Base-by-base conservation (phyloP, 441 rosid species). In the Capsella rubella region DNA sequence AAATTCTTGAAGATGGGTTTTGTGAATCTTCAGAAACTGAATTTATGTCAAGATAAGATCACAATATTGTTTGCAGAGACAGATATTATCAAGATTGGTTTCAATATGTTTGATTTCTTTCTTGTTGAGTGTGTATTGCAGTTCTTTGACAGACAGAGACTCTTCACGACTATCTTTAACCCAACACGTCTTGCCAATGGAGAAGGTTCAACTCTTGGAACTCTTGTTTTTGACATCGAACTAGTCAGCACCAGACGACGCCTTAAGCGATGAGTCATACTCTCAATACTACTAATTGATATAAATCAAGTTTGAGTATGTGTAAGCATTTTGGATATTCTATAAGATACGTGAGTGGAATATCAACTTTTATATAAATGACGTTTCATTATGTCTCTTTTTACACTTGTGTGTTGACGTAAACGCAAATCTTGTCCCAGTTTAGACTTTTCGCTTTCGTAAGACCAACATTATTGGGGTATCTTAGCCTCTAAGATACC, bases 101-200 rank as follows among this genome's bases (percentile, higher is more conserved):
- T 32, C 6, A 43, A 37, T 39, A 9, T 5, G 4, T 1, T 46
- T 5, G 37, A 4, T 56, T 45, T 35, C 1, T 37, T 40, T 37
- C 40, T 37, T 37, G 40, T 46, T 55, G 35, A 46, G 45, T 72
- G 56, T 46, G 34, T 55, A 21, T 34, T 47, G 34, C 69, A 90
- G 93, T 87, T 87, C 76, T 86, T 87, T 67, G 95, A 92, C 78
- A 82, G 89, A 65, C 94, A 86, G 72, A 87, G 88, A 87, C 87
- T 90, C 53, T 89, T 85, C 71, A 90, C 92, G 3, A 83, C 93
- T 18, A 90, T 87, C 67, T 90, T 90, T 84, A 92, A 90, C 58
- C 92, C 95, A 35, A 88, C 95, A 37, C 90, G 92, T 55, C 90
- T 89, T 4, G 90, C 93, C 6, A 88, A 86, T 75, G 95, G 91